A percentile compares a stretch with the other conserved stretches of the same genome.
Conservation (phyloP, 495 filamentous ascomycete species). For the Neohortaea acidophila region DNA sequence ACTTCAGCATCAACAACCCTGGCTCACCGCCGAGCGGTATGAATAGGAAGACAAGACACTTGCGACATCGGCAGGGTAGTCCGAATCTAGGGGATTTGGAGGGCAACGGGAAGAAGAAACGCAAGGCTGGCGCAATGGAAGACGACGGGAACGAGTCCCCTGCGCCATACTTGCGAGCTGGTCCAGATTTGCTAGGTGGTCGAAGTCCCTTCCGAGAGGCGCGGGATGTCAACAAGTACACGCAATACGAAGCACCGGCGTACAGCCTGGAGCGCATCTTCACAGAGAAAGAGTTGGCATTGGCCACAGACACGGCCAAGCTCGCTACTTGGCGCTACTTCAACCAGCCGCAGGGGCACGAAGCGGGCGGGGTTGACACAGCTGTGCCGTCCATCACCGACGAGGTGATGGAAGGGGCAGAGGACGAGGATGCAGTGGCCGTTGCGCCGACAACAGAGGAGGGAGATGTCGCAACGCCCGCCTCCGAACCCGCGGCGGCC, state of each 20-base stretch:
- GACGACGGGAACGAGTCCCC: constrained; percentile 43
- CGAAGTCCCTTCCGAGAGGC: constrained; percentile 40
- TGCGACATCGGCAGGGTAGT: constrained; percentile 47
- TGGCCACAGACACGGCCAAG: constrained; percentile 34
- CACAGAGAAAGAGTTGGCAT: constrained; percentile 77
- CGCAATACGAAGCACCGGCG: constrained; percentile 32
- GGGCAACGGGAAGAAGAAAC: constrained; percentile 47
- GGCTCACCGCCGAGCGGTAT: constrained; percentile 35
- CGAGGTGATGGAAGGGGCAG: constrained; percentile 2
- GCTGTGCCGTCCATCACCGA: constrained; percentile 7
- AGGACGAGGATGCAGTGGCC: constrained; percentile 5
- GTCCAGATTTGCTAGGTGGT: constrained; percentile 24
- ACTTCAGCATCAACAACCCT: constrained; percentile 64
- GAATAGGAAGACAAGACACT: constrained; percentile 61
- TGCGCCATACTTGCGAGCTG: constrained; percentile 24
- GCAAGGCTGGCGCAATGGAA: constrained; percentile 59
- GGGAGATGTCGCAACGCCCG: constrained; percentile 7
- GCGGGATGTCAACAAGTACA: constrained; percentile 36
- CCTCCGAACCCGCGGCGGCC: constrained; percentile 16
- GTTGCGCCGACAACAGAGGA: constrained; percentile 20
- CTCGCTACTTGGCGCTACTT: constrained; percentile 28
- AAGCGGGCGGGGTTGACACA: constrained; percentile 4
- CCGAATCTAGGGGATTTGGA: constrained; percentile 49
- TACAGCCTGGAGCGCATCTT: constrained; percentile 85
- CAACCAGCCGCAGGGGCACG: constrained; percentile 20